These are phyloP conservation scores for Umbelopsis sp. DNA, from an alignment of 192 early-diverging fungal species.

Conservation along the genomic window DNA sequence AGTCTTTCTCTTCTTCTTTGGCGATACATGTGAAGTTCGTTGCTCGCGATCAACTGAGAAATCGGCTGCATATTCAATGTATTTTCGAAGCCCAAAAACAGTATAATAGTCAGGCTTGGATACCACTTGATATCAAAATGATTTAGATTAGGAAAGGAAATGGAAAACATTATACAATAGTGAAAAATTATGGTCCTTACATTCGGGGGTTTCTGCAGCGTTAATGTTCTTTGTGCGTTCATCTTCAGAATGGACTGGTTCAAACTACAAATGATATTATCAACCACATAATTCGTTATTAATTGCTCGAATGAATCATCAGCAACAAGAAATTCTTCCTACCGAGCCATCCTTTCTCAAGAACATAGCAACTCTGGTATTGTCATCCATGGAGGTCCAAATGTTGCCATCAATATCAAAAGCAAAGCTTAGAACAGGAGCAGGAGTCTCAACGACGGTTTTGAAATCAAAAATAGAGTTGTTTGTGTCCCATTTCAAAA, in stretches of 20 bases:
- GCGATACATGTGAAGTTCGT: neutral
- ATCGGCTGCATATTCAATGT: constrained; percentile 10
- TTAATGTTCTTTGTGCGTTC: neutral
- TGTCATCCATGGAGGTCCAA: constrained; percentile 21
- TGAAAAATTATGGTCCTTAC: neutral
- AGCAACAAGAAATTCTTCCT: neutral
- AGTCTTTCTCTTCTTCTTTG: constrained; percentile 12
- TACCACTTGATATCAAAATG: neutral
- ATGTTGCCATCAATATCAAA: constrained; percentile 21
- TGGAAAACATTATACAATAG: neutral
- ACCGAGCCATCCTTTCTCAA: constrained; percentile 1
- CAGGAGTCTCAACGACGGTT: constrained; percentile 3
- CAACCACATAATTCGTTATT: neutral
- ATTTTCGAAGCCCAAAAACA: constrained; percentile 21
- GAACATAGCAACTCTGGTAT: neutral
- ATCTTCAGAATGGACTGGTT: neutral
- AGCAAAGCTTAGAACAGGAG: constrained; percentile 18
- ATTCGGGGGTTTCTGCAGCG: neutral
- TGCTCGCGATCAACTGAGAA: neutral
- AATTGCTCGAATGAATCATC: neutral
- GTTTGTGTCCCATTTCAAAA: constrained; percentile 21
- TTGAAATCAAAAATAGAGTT: neutral
- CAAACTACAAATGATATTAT: neutral
- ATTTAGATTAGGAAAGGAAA: neutral
- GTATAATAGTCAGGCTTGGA: constrained; percentile 22